These are phyloP conservation scores for Lipomyces kockii DNA, from an alignment of 805 yeast species.

Conservation along the genomic window DNA sequence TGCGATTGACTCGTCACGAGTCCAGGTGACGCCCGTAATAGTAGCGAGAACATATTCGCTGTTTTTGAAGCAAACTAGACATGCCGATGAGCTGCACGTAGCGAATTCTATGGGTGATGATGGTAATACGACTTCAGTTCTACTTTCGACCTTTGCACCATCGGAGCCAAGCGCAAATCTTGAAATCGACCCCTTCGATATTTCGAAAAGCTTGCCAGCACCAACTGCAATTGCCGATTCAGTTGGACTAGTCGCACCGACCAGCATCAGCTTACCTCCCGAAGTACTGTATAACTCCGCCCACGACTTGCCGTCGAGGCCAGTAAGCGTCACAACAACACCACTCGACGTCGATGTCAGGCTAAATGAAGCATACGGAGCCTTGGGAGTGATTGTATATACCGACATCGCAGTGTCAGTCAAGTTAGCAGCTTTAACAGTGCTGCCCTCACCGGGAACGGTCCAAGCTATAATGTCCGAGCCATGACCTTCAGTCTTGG, in stretches of 20 bases:
- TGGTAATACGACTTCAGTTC: neutral
- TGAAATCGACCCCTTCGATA: constrained; percentile 1
- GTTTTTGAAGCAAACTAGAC: constrained; percentile 15
- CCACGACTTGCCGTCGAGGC: constrained; percentile 3
- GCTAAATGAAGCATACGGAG: constrained; percentile 9
- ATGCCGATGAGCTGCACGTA: constrained; percentile 17
- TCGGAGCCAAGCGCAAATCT: neutral
- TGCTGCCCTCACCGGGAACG: constrained; percentile 10
- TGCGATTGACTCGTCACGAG: constrained; percentile 43
- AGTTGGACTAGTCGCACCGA: neutral
- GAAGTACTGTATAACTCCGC: neutral
- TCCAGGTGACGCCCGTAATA: constrained; percentile 33
- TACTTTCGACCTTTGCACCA: neutral
- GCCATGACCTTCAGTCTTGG: neutral
- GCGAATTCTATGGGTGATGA: constrained; percentile 10
- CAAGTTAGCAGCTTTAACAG: constrained; percentile 18
- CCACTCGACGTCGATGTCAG: neutral
- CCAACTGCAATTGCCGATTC: neutral
- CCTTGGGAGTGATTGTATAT: constrained; percentile 10
- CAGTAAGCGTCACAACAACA: neutral
- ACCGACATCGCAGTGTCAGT: neutral
- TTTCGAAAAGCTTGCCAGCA: neutral
- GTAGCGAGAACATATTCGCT: constrained; percentile 18
- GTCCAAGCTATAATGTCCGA: constrained; percentile 17
- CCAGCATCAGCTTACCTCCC: neutral